These are phyloP conservation scores for Dovyalis caffra DNA, from an alignment of 345 rosid species.

Conservation along the genomic window DNA sequence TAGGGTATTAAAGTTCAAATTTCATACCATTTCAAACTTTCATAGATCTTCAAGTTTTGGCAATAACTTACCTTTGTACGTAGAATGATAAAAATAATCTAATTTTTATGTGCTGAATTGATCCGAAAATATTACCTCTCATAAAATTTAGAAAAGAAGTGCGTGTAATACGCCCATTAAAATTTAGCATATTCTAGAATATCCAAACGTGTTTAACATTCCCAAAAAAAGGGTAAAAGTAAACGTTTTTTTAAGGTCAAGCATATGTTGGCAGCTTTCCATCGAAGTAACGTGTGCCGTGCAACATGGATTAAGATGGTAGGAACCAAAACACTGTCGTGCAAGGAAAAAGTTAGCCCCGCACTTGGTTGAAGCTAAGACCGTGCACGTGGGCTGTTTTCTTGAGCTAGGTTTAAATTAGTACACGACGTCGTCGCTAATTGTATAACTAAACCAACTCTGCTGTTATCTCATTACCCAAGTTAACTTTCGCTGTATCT, in stretches of 20 bases:
- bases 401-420: neutral
- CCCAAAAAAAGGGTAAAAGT: no score
- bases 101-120: neutral
- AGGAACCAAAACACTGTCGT: neutral
- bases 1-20: neutral
- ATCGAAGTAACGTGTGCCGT: neutral
- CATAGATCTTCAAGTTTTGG: no score
- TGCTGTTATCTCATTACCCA: no score
- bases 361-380: no score
- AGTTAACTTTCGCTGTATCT: no score
- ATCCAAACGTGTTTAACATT: neutral
- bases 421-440: no score
- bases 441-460: no score
- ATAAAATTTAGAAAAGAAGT: neutral
- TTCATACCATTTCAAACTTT: no score
- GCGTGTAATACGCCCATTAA: neutral
- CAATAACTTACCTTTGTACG: neutral
- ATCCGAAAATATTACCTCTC: neutral
- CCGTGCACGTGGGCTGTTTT: neutral
- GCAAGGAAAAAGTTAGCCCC: neutral
- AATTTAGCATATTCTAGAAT: neutral
- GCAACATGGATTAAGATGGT: neutral
- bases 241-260: neutral
- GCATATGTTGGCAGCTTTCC: neutral
- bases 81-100: neutral